phyloP scores from a whole-genome alignment of 2,329 filamentous ascomycete species.

The Diaporthe caulivora region DNA sequence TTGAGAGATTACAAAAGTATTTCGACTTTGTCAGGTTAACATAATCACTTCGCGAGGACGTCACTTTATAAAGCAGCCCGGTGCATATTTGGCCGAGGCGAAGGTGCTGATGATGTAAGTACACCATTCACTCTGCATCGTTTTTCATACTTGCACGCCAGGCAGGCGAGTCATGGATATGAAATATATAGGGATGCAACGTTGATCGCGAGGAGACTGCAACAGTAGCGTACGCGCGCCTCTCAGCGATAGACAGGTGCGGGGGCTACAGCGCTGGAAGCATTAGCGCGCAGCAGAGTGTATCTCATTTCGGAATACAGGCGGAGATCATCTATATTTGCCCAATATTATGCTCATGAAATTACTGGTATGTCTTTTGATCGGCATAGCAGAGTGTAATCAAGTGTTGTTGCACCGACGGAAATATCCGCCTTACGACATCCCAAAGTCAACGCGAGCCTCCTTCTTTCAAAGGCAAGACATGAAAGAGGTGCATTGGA shows the following conservation, averaged over 20 bases:
- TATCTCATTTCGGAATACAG: not conserved
- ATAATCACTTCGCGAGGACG: not conserved
- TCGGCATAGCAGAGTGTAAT: not conserved
- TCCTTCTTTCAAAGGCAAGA: too few relatives aligned
- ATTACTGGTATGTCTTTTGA: not conserved
- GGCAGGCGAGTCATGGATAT: not conserved
- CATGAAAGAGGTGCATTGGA: too few relatives aligned
- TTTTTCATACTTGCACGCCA: not conserved
- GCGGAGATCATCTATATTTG: not conserved
- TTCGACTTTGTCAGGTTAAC: not conserved
- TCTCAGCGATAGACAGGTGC: not conserved
- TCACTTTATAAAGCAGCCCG: not conserved
- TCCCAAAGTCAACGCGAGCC: too few relatives aligned
- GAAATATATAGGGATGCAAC: not conserved
- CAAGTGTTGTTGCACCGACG: not conserved
- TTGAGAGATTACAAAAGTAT: not conserved
- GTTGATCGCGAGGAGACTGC: constrained; percentile 6
- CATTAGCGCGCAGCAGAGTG: not conserved
- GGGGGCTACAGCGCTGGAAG: not conserved
- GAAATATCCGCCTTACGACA: not conserved
- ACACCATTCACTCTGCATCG: not conserved
- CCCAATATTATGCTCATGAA: too few relatives aligned
- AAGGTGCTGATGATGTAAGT: not conserved
- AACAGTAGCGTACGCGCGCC: constrained; percentile 10
- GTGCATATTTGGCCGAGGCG: not conserved